Base-by-base conservation (phyloP, 164 flowering plant genomes). In the Vitis rotundifolia region DNA sequence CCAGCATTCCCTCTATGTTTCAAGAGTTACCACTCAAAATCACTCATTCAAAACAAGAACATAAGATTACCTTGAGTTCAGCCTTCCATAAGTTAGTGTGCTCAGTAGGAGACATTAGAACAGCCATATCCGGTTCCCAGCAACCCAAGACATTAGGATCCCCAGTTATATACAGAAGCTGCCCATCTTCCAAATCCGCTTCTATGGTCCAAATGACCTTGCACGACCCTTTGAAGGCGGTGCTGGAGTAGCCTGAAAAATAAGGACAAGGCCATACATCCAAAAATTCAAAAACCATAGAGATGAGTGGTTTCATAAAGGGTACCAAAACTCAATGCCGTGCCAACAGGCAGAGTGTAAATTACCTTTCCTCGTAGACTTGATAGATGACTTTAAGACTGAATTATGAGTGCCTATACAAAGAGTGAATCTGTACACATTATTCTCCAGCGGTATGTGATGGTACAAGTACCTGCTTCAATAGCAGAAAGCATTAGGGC, bases 81-180 rank as follows among this genome's bases (percentile, higher is more conserved):
- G 87, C 88, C 75, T 78, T 84, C 95, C 93, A 90, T 63, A 84
- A 58, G 77, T 83, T 82, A 56, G 84, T 9, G 59, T 81, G 72
- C 49, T 83, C 83, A 19, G 85, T 72, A 29, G 89, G 86, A 66
- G 78, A 79, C 92, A 87, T 83, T 29, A 75, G 83, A 70, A 87
- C 63, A 64, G 91, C 92, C 83, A 81, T 77, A 49, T 79, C 85
- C 13, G 91, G 88, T 9, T 87, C 76, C 90, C 92, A 90, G 71
- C 80, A 67, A 52, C 95, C 95, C 67, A 90, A 73, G 47, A 68
- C 78, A 69, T 28, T 28, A 52, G 78, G 78, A 75, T 89, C 93
- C 63, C 89, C 93, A 64, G 88, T 84, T 65, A 89, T 28, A 49
- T 85, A 86, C 63, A 89, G 76, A 72, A 74, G 77, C 61, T 88